Percentiles rank a stretch among this genome's conserved stretches.
Evolutionary conservation across 441 rosid genomes (phyloP).

Genomic region (Biscutella auriculata): DNA sequence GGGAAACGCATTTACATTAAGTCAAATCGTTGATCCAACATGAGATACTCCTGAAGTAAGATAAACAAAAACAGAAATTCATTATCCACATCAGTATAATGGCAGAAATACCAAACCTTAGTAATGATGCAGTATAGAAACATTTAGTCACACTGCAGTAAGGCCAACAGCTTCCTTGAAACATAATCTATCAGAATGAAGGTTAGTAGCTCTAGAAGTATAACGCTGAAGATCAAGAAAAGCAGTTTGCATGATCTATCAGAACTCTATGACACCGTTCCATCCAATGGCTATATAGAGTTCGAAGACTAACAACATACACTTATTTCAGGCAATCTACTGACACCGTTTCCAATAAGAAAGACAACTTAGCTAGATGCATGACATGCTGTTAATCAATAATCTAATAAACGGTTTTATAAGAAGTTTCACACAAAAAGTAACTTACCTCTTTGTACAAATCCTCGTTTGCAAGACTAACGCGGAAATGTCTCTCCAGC

Average conservation of each 20-base stretch:
- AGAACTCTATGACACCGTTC: background rate
- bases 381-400: background rate
- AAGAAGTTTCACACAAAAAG: background rate
- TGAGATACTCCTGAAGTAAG: constrained; percentile 39
- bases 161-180: background rate
- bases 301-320: constrained; percentile 4
- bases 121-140: constrained; percentile 6
- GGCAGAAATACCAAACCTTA: background rate
- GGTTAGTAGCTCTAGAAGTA: background rate
- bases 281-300: background rate
- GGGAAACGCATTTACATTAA: constrained; percentile 31
- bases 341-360: background rate
- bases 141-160: background rate
- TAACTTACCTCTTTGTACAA: constrained; percentile 55
- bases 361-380: background rate
- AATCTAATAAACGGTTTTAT: background rate
- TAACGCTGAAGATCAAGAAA: background rate
- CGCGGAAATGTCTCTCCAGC: constrained; percentile 60
- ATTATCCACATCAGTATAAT: background rate
- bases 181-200: background rate
- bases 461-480: constrained; percentile 49
- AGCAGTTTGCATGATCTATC: background rate
- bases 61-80: background rate
- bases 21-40: constrained; percentile 8
- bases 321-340: background rate